Evolutionary conservation across 2,329 filamentous ascomycete genomes (phyloP).

Genomic region (Aureobasidium subglaciale): DNA sequence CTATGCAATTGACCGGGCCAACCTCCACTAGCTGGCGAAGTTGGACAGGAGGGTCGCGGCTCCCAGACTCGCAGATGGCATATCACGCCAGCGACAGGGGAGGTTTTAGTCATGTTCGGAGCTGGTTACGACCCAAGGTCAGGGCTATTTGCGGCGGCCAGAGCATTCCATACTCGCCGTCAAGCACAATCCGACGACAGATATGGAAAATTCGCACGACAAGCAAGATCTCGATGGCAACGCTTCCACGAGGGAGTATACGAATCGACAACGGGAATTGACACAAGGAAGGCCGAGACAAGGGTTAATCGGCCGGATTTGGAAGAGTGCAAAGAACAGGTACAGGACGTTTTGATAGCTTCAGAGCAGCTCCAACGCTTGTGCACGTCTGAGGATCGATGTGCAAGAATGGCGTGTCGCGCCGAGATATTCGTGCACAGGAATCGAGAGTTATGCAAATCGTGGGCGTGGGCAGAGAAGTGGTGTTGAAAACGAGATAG

Average conservation of each 20-base stretch:
- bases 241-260: conserved; percentile 7
- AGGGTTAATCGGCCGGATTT: neutral
- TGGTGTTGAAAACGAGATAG: neutral
- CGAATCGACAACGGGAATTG: conserved; percentile 6
- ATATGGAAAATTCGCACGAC: neutral
- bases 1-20: neutral
- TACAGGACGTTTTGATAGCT: conserved; percentile 13
- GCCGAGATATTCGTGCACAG: neutral
- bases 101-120: neutral
- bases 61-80: neutral
- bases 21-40: neutral
- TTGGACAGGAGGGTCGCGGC: neutral
- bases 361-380: neutral
- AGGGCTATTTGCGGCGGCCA: neutral
- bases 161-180: neutral
- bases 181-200: neutral
- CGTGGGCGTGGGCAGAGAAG: neutral
- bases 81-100: neutral
- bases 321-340: neutral
- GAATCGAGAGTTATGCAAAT: neutral
- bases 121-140: neutral
- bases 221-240: conserved; percentile 6
- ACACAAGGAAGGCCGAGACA: conserved; percentile 5
- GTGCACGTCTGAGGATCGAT: neutral
- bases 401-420: neutral